A percentile compares a stretch with the other conserved stretches of the same genome.
Conservation (phyloP, 2,329 filamentous ascomycete species). For the Hawksworthiomyces lignivorus region DNA sequence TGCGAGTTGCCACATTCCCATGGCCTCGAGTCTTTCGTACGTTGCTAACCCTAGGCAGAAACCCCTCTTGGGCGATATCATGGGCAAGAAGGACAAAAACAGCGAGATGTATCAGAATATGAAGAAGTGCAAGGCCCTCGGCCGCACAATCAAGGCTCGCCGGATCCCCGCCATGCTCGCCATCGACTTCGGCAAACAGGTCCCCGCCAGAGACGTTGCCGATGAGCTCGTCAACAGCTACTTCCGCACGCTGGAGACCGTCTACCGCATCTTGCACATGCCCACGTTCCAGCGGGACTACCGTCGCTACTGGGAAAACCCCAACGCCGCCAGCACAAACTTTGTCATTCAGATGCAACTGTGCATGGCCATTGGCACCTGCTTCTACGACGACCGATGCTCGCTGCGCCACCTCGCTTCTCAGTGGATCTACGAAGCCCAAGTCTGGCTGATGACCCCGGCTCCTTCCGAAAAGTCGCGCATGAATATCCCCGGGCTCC, state of each 20-base stretch:
- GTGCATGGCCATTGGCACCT: slow-evolving; percentile 43
- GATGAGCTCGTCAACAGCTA: slow-evolving; percentile 46
- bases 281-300: slow-evolving; percentile 51
- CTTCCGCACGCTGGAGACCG: slow-evolving; percentile 48
- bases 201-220: slow-evolving; percentile 32
- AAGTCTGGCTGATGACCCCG: slow-evolving; percentile 37
- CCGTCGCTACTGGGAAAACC: slow-evolving; percentile 38
- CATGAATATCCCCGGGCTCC: slow-evolving; percentile 40
- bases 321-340: slow-evolving; percentile 28
- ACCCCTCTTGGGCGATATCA: slow-evolving; percentile 36
- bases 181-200: slow-evolving; percentile 30
- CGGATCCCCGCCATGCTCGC: slow-evolving; percentile 20
- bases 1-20: too few species aligned
- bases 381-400: slow-evolving; percentile 37
- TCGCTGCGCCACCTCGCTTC: slow-evolving; percentile 34
- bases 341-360: slow-evolving; percentile 49
- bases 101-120: slow-evolving; percentile 27
- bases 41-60: too few species aligned
- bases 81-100: slow-evolving; percentile 28
- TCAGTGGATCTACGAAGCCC: slow-evolving; percentile 46
- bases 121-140: slow-evolving; percentile 45
- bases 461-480: slow-evolving; percentile 38
- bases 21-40: too few species aligned
- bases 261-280: slow-evolving; percentile 48
- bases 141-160: slow-evolving; percentile 41